phyloP scores from a whole-genome alignment of 1,139 yeast species.

The Protomyces lactucae-debilis region DNA sequence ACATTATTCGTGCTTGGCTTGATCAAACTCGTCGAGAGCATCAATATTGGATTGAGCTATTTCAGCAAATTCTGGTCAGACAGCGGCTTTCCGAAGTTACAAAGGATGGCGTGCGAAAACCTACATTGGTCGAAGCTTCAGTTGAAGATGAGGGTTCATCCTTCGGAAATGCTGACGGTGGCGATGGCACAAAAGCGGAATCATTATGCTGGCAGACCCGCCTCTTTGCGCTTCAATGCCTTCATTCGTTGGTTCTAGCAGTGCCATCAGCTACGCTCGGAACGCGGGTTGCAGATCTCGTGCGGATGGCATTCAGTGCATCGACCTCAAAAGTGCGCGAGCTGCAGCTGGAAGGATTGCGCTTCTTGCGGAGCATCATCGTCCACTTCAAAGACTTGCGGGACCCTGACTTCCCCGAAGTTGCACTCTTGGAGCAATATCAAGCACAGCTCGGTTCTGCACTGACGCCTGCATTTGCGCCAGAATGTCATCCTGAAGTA shows the following conservation, averaged over 20 bases:
- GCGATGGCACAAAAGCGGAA: slow-evolving; percentile 33
- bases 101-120: slow-evolving; percentile 38
- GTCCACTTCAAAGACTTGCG: slow-evolving; percentile 47
- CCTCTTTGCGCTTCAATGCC: slow-evolving; percentile 54
- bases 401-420: slow-evolving; percentile 70
- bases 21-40: slow-evolving; percentile 20
- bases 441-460: slow-evolving; percentile 94
- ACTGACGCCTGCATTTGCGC: slow-evolving; percentile 77
- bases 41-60: slow-evolving; percentile 41
- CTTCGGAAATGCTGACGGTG: slow-evolving; percentile 39
- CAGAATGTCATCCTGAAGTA: slow-evolving; percentile 65
- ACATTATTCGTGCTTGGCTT: slow-evolving; percentile 23
- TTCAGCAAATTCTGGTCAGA: slow-evolving; percentile 40
- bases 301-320: slow-evolving; percentile 77
- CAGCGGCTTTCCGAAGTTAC: slow-evolving; percentile 33
- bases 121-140: slow-evolving; percentile 38
- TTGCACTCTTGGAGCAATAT: slow-evolving; percentile 76
- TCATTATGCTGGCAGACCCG: slow-evolving; percentile 70
- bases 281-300: slow-evolving; percentile 60
- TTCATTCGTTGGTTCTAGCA: slow-evolving; percentile 52
- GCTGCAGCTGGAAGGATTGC: slow-evolving; percentile 62
- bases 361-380: slow-evolving; percentile 58
- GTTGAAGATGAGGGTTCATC: slow-evolving; percentile 46
- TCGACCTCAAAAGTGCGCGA: slow-evolving; percentile 65
- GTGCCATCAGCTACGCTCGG: slow-evolving; percentile 40